Base-by-base conservation (phyloP, 2,329 filamentous ascomycete species). In the Ophiostoma piceae region DNA sequence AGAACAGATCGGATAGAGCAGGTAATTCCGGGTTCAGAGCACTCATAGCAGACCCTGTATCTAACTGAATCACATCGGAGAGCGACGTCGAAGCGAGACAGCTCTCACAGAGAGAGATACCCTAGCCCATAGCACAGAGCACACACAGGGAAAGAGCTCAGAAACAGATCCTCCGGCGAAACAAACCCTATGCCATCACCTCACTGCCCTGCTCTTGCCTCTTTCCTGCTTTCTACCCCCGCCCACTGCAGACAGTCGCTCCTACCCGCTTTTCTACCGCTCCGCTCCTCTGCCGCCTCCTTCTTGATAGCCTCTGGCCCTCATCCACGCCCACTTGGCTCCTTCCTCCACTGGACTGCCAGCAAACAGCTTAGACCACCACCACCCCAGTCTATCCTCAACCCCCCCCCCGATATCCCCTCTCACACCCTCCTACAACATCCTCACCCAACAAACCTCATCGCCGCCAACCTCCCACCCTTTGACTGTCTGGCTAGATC, bases 241-340 rank as follows among this genome's bases (percentile, higher is more conserved):
- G 51, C 51, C 51, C 51, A 26, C 51, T 57, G 51, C 3, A 57
- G 51, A 57, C n/a, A 57, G 9, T 22, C n/a, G 3, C 22, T 22
- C 51, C 9, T 57, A 60, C 68, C 66, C 68, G 62, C 41, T 54
- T 57, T 66, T 62, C 57, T 39, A 54, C 68, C 68, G 68, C 65
- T 71, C 68, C 66, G 68, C 68, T 71, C 54, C 43, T 51, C 68
- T 67, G 69, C 70, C 68, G 67, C 47, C 51, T 57, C 47, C 43
- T 16, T 47, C 43, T 41, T 41, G 39, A 41, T 41, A 41, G 39
- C 39, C 43, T 47, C 43, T 47, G 43, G n/a, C 51, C 51, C 22
- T 57, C n/a, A n/a, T n/a, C n/a, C 22, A 47, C 43, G 16, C 22
- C 51, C 51, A 57, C 51, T 26, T 57, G 26, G n/a, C 51, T 57